Evolutionary conservation across 441 rosid genomes (phyloP).

Genomic region (Populus trichocarpa): DNA sequence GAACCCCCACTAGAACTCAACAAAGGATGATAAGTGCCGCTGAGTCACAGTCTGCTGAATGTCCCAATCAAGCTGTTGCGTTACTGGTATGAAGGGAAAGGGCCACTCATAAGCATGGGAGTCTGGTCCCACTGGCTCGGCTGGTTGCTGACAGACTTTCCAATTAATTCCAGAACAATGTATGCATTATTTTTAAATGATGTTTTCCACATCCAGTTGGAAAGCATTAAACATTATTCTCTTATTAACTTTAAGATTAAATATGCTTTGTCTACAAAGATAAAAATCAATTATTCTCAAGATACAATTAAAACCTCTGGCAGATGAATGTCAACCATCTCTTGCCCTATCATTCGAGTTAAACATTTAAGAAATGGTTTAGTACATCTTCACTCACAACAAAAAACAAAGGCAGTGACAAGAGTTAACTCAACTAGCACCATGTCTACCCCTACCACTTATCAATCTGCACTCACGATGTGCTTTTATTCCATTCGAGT

Average conservation of each 20-base stretch:
- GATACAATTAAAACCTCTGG: neutral
- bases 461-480: neutral
- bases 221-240: neutral
- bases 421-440: neutral
- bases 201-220: neutral
- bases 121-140: conserved; percentile 13
- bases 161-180: neutral
- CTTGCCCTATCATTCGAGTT: neutral
- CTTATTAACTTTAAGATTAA: neutral
- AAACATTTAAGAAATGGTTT: neutral
- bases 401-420: neutral
- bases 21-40: conserved; percentile 28
- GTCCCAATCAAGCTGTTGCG: conserved; percentile 4
- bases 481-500: neutral
- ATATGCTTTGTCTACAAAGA: neutral
- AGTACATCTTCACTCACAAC: neutral
- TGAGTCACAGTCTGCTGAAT: conserved; percentile 10
- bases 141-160: conserved; percentile 13
- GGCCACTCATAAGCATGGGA: conserved; percentile 10
- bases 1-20: conserved; percentile 63
- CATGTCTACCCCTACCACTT: neutral
- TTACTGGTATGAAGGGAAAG: neutral
- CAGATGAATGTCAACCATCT: neutral
- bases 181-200: neutral
- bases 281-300: neutral